phyloP scores from a whole-genome alignment of 768 basidiomycete genomes.

The Serendipita sp. region DNA sequence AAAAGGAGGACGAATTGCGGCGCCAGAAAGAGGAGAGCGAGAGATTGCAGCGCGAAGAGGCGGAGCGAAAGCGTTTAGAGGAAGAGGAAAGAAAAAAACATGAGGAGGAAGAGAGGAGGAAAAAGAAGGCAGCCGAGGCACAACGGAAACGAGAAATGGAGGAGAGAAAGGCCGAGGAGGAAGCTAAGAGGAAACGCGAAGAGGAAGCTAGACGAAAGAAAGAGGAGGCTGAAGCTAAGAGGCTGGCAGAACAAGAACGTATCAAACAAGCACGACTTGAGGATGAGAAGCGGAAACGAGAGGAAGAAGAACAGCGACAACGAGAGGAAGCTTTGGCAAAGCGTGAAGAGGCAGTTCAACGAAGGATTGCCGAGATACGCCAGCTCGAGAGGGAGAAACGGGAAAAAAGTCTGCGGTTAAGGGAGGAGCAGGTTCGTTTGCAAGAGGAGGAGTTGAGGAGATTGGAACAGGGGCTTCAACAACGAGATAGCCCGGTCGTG shows the following conservation, averaged over 20 bases:
- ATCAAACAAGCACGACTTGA: not conserved
- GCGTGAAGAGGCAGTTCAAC: not conserved
- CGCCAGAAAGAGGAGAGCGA: not conserved
- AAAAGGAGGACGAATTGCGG: not conserved
- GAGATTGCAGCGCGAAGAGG: not conserved
- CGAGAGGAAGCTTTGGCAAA: not conserved
- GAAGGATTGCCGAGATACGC: not conserved
- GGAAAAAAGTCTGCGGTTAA: not conserved
- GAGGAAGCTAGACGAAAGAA: not conserved
- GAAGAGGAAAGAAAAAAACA: not conserved
- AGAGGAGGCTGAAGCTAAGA: not conserved
- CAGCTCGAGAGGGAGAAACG: not conserved
- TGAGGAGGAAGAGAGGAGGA: not conserved
- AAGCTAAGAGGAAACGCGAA: not conserved
- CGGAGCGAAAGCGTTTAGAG: not conserved
- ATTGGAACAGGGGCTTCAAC: not conserved
- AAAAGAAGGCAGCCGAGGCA: not conserved
- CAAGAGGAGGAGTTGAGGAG: not conserved
- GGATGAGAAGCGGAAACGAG: not conserved
- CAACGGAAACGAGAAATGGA: not conserved
- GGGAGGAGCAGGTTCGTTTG: not conserved
- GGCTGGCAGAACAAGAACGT: not conserved
- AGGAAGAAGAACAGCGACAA: not conserved
- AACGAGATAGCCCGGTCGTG: too few species aligned
- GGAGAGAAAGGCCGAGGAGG: not conserved